Evolutionary conservation across 2,329 filamentous ascomycete species (phyloP).

Genomic region (Neonectria magnoliae): DNA sequence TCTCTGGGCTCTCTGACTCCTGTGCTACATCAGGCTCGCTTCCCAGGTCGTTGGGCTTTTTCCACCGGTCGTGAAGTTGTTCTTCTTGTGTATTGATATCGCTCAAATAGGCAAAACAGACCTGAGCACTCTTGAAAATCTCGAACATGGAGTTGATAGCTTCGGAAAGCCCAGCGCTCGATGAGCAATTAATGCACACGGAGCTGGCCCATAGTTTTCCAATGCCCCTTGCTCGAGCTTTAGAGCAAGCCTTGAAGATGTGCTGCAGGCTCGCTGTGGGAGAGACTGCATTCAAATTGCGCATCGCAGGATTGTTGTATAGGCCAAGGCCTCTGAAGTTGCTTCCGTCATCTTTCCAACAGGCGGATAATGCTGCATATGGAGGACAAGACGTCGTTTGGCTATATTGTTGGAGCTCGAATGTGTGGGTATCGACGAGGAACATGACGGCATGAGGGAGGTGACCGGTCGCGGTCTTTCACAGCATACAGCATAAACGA

Average conservation of each 20-base stretch:
- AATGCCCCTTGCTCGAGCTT: background rate
- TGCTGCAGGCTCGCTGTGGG: too few relatives aligned
- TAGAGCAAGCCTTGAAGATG: background rate
- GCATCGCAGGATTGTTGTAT: too few relatives aligned
- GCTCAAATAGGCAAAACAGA: background rate
- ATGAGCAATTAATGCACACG: background rate
- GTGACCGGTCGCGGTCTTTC: too few relatives aligned
- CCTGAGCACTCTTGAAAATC: background rate
- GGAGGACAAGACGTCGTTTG: background rate
- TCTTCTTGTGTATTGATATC: background rate
- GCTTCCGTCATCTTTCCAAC: background rate
- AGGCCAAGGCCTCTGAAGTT: background rate
- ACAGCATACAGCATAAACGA: too few relatives aligned
- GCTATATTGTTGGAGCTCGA: background rate
- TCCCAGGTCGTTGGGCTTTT: too few relatives aligned
- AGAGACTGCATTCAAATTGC: background rate
- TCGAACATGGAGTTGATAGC: constrained; percentile 6
- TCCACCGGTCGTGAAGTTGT: background rate
- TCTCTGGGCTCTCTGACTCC: too few relatives aligned
- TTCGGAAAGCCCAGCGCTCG: background rate
- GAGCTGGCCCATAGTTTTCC: background rate
- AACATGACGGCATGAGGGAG: too few relatives aligned
- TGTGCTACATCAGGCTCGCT: too few relatives aligned
- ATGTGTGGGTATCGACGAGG: background rate
- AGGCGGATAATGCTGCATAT: background rate